Percentiles rank a stretch among this genome's conserved stretches.
phyloP scores from a whole-genome alignment of 768 basidiomycete genomes.

The Leucogyrophana mollusca region DNA sequence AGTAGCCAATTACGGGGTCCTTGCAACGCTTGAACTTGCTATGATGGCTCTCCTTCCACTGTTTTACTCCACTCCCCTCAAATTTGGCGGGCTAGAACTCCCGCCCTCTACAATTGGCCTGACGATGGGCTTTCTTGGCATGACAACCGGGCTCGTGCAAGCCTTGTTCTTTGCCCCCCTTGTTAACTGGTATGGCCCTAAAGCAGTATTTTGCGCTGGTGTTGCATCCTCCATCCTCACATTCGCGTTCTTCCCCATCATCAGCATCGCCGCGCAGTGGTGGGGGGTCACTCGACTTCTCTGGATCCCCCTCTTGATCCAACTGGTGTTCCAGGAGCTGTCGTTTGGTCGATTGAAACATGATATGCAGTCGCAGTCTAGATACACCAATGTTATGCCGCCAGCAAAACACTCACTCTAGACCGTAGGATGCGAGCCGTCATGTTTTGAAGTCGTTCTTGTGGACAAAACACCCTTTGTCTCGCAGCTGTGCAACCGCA shows the following conservation, averaged over 20 bases:
- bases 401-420: too few relatives aligned
- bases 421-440: too few relatives aligned
- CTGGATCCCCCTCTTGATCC: conserved; percentile 26
- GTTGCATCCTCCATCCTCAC: conserved; percentile 25
- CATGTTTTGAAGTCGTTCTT: too few relatives aligned
- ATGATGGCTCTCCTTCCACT: conserved; percentile 35
- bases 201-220: conserved; percentile 26
- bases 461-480: too few relatives aligned
- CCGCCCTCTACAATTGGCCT: conserved; percentile 34
- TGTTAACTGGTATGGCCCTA: conserved; percentile 27
- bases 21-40: conserved; percentile 36
- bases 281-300: conserved; percentile 19
- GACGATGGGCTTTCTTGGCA: conserved; percentile 33
- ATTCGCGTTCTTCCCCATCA: conserved; percentile 31
- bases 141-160: conserved; percentile 31
- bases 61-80: conserved; percentile 36
- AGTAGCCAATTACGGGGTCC: conserved; percentile 35
- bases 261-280: conserved; percentile 23
- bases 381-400: too few relatives aligned
- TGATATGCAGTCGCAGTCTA: too few relatives aligned
- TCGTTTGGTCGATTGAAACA: conserved; percentile 29
- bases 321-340: conserved; percentile 27
- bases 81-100: conserved; percentile 37
- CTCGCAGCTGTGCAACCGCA: too few relatives aligned
- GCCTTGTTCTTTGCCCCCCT: conserved; percentile 31